Percentiles rank a stretch among this genome's conserved stretches.
phyloP scores from a whole-genome alignment of 179 eudicot genomes.

The Actinidia chinensis region DNA sequence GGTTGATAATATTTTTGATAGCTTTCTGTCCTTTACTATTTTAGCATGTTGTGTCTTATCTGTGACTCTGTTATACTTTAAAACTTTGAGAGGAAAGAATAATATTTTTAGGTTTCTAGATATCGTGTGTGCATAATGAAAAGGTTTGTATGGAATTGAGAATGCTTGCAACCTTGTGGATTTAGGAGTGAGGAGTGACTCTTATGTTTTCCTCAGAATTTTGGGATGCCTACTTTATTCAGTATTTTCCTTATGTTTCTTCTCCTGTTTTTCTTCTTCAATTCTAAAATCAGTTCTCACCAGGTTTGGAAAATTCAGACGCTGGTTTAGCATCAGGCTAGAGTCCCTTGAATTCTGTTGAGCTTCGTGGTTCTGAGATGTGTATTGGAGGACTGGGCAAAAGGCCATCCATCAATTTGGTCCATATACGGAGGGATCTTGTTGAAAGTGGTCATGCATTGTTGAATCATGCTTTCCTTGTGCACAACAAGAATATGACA shows the following conservation, averaged over 20 bases:
- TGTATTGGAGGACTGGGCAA: slow-evolving; percentile 88
- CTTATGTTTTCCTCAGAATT: background rate
- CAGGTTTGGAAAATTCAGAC: slow-evolving; percentile 77
- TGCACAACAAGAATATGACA: slow-evolving; percentile 87
- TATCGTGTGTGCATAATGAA: too few relatives aligned
- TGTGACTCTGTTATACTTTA: background rate
- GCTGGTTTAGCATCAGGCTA: slow-evolving; percentile 85
- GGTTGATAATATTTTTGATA: background rate
- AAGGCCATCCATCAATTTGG: slow-evolving; percentile 90
- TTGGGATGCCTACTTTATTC: background rate
- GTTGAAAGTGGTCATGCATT: slow-evolving; percentile 96
- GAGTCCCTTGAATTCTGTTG: slow-evolving; percentile 86
- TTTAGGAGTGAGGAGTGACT: too few relatives aligned
- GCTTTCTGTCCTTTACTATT: background rate
- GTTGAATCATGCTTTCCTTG: slow-evolving; percentile 82
- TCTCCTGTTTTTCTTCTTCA: background rate
- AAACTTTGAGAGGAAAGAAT: background rate
- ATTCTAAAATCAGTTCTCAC: slow-evolving; percentile 17
- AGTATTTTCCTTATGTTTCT: background rate
- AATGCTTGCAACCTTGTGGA: too few relatives aligned
- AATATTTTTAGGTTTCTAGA: too few relatives aligned
- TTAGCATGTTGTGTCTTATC: background rate
- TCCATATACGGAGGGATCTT: slow-evolving; percentile 81
- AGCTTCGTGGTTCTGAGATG: slow-evolving; percentile 95
- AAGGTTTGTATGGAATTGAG: too few relatives aligned